phyloP scores from a whole-genome alignment of 2,329 filamentous ascomycete genomes.

The Teratosphaeria gauchensis region DNA sequence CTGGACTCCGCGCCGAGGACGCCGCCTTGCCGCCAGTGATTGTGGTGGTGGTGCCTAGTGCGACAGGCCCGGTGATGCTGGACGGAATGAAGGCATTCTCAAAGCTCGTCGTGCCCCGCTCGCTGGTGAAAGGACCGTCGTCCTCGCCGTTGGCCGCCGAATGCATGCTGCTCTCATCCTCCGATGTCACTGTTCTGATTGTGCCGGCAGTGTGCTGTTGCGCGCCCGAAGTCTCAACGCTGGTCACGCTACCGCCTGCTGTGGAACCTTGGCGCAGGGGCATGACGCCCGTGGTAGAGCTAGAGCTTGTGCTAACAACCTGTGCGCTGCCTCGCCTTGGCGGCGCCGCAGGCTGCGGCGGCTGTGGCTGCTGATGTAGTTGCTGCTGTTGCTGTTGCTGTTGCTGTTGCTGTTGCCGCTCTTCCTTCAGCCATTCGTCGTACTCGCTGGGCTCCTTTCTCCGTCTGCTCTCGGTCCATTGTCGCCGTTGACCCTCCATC shows the following conservation, averaged over 20 bases:
- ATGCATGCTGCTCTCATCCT: conserved; percentile 1
- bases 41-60: conserved; percentile 17
- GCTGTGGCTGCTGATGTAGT: neutral
- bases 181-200: conserved; percentile 7
- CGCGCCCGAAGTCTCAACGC: neutral
- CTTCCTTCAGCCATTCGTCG: conserved; percentile 18
- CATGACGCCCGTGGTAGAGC: neutral
- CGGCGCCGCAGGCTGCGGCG: neutral
- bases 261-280: conserved; percentile 3
- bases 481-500: conserved; percentile 6
- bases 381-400: conserved; percentile 2
- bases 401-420: conserved; percentile 4
- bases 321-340: conserved; percentile 2
- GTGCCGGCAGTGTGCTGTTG: conserved; percentile 1
- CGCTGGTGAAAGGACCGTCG: conserved; percentile 8
- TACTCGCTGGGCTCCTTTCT: conserved; percentile 14
- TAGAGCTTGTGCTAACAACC: neutral
- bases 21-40: conserved; percentile 13
- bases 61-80: neutral
- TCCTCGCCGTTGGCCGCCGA: conserved; percentile 8
- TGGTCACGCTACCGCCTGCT: neutral
- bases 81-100: conserved; percentile 20
- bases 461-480: conserved; percentile 11
- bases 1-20: neutral
- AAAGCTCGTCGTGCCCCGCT: conserved; percentile 20